Evolutionary conservation across 352 stramenopile species (phyloP), one percentile per base, ranked within the genome.

Genomic region (Pythium guiyangense): DNA sequence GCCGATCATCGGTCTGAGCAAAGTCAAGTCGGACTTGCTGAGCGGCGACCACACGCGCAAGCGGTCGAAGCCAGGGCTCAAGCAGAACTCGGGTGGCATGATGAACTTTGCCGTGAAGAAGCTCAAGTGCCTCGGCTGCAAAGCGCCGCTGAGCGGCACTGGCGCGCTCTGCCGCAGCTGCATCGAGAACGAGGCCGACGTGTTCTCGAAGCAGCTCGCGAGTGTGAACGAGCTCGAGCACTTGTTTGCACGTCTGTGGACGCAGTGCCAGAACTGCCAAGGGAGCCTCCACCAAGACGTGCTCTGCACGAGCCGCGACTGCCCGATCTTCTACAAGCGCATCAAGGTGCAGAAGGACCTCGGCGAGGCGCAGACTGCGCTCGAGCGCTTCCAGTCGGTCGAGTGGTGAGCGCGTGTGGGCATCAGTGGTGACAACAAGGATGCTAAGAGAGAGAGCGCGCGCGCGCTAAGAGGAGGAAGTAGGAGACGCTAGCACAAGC

Each of bases 261-360:
- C 96, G 8, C 88, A 98, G 59, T 99, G 96, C 59, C 97, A 99
- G 79, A 89, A 97, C 67, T 99, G 98, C 70, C 97, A 99, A 77
- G 97, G 96, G 37, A 98, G 89, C 68, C 73, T 99, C 49, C 96
- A 99, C 71, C 96, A 98, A 69, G 83, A 92, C 43, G 86, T 94
- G 63, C 69, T 96, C n/a, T 99, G 97, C 77, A 97, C 94, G 42
- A 98, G 94, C 63, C 93, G 97, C 65, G 97, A 99, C 63, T 99
- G 97, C 57, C 94, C 94, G 34, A 98, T 99, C 61, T 99, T 99
- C 69, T 99, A 99, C 79, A 98, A 98, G 66, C 92, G 97, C 55
- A 99, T 99, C 71, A 99, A 99, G 81, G 97, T 99, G 34, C 94
- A 99, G 73, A 98, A 98, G 64, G 97, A 99, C 60, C 88, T 99